Evolutionary conservation across 2,329 filamentous ascomycete genomes (phyloP).

Genomic region (Colletotrichum coccodes): DNA sequence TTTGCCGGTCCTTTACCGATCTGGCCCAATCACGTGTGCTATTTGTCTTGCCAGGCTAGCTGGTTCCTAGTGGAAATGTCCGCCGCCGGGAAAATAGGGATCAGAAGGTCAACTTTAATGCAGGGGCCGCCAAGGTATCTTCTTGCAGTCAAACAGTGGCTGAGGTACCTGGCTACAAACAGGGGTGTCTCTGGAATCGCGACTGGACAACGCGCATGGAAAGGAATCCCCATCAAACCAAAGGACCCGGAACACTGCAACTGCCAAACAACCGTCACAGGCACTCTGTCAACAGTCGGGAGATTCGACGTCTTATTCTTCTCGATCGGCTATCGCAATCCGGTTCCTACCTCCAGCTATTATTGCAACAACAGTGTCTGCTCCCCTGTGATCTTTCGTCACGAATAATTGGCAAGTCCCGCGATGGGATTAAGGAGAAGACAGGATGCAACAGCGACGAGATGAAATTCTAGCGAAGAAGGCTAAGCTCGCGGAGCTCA

Average conservation of each 20-base stretch:
- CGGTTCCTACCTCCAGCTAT: neutral
- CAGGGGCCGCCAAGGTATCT: slow-evolving; percentile 18
- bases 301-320: neutral
- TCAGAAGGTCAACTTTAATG: slow-evolving; percentile 12
- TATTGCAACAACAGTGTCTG: neutral
- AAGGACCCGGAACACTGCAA: slow-evolving; percentile 3
- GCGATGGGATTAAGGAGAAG: slow-evolving; percentile 58
- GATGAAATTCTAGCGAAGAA: slow-evolving; percentile 98
- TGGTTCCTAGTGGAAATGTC: slow-evolving; percentile 13
- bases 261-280: slow-evolving; percentile 13
- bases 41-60: slow-evolving; percentile 10
- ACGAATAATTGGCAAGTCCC: slow-evolving; percentile 42
- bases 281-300: slow-evolving; percentile 10
- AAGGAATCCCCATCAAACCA: slow-evolving; percentile 24
- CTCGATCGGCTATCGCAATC: neutral
- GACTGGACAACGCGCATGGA: slow-evolving; percentile 23
- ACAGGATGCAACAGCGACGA: slow-evolving; percentile 80
- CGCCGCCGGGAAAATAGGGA: neutral
- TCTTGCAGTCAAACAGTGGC: neutral
- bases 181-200: slow-evolving; percentile 26
- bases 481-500: slow-evolving; percentile 95
- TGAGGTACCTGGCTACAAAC: slow-evolving; percentile 15
- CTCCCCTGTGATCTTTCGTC: slow-evolving; percentile 16
- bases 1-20: slow-evolving; percentile 33
- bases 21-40: slow-evolving; percentile 29